Conservation (phyloP, 139 green algal genomes). For the Asterochloris sp. region DNA sequence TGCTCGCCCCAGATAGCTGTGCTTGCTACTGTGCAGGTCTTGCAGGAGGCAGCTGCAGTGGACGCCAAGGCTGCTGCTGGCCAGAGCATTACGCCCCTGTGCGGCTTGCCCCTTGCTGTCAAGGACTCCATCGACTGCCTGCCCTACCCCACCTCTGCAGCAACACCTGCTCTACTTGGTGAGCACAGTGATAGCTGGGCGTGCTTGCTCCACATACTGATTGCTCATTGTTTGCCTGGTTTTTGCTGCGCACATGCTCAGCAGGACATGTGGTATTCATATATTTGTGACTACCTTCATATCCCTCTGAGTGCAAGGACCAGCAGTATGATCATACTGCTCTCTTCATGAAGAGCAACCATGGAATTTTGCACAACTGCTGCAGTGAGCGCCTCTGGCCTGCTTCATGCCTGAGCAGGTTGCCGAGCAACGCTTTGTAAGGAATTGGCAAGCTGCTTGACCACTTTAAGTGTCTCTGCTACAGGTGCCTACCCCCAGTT, state of each 20-base stretch:
- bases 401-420: not conserved
- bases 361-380: too few species aligned
- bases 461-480: not conserved
- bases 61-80: conserved; percentile 11
- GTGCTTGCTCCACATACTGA: not conserved
- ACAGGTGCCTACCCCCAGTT: too few species aligned
- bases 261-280: too few species aligned
- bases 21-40: not conserved
- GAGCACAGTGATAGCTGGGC: not conserved
- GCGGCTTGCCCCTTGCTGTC: conserved; percentile 1
- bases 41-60: conserved; percentile 10
- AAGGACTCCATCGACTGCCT: conserved; percentile 9
- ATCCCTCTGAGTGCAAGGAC: too few species aligned
- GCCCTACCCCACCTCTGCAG: not conserved
- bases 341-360: too few species aligned
- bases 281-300: too few species aligned
- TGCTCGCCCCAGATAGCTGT: not conserved
- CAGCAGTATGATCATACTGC: too few species aligned
- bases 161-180: conserved; percentile 5
- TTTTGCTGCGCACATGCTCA: too few species aligned
- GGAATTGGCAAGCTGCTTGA: not conserved
- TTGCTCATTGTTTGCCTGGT: too few species aligned
- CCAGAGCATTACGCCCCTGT: conserved; percentile 3
- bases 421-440: too few species aligned
- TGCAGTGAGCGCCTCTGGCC: too few species aligned